Evolutionary conservation across 371 early-diverging fungal species (phyloP).

Genomic region (Haplosporangium sp.): DNA sequence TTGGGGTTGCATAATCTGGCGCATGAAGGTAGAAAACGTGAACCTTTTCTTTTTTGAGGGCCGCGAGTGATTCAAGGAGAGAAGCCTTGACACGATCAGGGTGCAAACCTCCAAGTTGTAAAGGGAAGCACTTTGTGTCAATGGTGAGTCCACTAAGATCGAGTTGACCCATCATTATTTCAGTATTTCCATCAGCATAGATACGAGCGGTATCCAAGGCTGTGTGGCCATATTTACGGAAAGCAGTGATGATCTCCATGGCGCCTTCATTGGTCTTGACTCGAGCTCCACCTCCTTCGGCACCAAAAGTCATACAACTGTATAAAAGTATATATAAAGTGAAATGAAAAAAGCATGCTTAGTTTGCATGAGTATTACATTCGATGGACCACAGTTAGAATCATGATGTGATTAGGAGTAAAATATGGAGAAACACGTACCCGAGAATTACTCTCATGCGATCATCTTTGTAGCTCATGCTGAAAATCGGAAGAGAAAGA

Average conservation of each 20-base stretch:
- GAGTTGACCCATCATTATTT: slow-evolving; percentile 47
- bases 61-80: slow-evolving; percentile 55
- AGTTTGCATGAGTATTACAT: not conserved
- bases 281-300: slow-evolving; percentile 38
- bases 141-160: slow-evolving; percentile 37
- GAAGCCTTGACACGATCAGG: slow-evolving; percentile 61
- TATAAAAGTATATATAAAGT: too few relatives aligned
- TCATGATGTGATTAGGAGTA: not conserved
- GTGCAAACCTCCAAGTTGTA: slow-evolving; percentile 62
- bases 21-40: slow-evolving; percentile 68
- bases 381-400: not conserved
- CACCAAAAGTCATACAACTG: slow-evolving; percentile 50
- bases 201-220: slow-evolving; percentile 49
- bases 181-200: slow-evolving; percentile 47
- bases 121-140: slow-evolving; percentile 70
- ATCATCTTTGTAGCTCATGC: slow-evolving; percentile 11
- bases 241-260: slow-evolving; percentile 29
- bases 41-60: slow-evolving; percentile 57
- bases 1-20: slow-evolving; percentile 61
- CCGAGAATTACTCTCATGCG: slow-evolving; percentile 44
- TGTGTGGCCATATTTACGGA: slow-evolving; percentile 36
- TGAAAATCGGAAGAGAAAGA: not conserved
- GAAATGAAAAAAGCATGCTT: not conserved
- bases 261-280: slow-evolving; percentile 43
- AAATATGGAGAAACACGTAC: slow-evolving; percentile 8